Base-by-base conservation (phyloP, 768 basidiomycete genomes). In the Mycena kentingensis region DNA sequence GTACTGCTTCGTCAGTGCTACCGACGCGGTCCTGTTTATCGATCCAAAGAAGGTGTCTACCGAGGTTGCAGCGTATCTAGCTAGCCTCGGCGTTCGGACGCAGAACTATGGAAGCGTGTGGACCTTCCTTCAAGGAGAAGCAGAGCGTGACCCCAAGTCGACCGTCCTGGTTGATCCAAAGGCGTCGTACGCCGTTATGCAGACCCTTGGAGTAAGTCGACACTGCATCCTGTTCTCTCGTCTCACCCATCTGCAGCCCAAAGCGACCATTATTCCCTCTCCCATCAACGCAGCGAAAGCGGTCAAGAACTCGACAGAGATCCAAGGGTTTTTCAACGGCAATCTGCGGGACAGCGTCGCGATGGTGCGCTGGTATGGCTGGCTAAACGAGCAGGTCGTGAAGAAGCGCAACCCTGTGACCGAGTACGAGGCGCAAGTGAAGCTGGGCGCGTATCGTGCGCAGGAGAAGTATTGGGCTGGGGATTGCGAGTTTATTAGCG, bases 261-360 rank as follows among this genome's bases (percentile, higher is more conserved):
- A 67, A 70, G 32, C 54, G 16, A 60, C 54, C n/a, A 25, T 60
- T 5, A 55, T 60, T 22, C 31, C 46, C 19, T 84, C 84, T 0
- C 83, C 84, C 5, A 74, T 86, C 12, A 78, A 82, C 5, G 80
- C 82, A 36, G 60, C 78, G 53, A 84, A 84, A 60, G 60, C 83
- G 2, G 72, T 83, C 61, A 84, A 84, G 65, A 83, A 81, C 55
- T 64, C 59, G 19, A 75, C 74, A 4, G 88, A 90, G 60, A 71
- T 88, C 12, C 80, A 79, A 61, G 87, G 87, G 0, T 88, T 89
- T 71, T 72, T 85, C 12, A 77, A 79, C 57, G 78, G 73, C 49
- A 84, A 90, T 62, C 74, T 88, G 25, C 76, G 88, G 10, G 87
- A 89, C 61, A 87, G 88, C 1, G 80, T 74, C 0, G 87, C 87